A percentile compares a stretch with the other conserved stretches of the same genome.
Conservation (phyloP, 352 stramenopile genomes). For the Globisporangium viniferum region DNA sequence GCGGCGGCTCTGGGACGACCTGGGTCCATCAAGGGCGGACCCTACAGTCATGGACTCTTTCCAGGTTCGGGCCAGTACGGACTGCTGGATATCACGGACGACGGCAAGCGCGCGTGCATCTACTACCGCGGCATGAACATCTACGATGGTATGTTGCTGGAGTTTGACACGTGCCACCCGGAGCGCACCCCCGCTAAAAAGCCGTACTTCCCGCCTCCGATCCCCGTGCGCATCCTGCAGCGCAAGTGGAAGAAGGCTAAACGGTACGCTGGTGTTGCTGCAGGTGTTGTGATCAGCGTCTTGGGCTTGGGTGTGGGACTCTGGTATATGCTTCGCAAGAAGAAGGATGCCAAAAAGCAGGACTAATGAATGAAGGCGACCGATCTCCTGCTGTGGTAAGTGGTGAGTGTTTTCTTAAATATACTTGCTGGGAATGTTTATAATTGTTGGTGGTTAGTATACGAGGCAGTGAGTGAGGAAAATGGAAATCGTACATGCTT, state of each 20-base stretch:
- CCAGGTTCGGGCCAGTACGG: constrained; percentile 79
- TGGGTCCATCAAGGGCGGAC: constrained; percentile 82
- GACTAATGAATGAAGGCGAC: constrained; percentile 1
- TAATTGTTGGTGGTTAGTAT: not conserved
- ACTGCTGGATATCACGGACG: constrained; percentile 76
- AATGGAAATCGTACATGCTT: not conserved
- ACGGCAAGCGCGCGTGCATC: constrained; percentile 61
- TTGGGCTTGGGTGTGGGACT: not conserved
- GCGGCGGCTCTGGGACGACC: constrained; percentile 76
- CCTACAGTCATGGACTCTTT: constrained; percentile 83
- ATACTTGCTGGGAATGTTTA: constrained; percentile 1
- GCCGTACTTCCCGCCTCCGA: constrained; percentile 63
- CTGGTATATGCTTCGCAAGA: not conserved
- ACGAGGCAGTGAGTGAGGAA: not conserved
- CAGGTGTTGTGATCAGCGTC: not conserved
- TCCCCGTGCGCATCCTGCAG: constrained; percentile 49
- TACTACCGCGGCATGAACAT: constrained; percentile 69
- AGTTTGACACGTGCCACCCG: constrained; percentile 75
- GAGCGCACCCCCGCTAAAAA: constrained; percentile 50
- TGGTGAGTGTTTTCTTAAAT: not conserved
- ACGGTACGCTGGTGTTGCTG: not conserved
- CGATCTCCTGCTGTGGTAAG: not conserved
- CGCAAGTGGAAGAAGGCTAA: constrained; percentile 63
- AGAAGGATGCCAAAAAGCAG: not conserved
- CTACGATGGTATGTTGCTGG: constrained; percentile 51